Base-by-base conservation (phyloP, 371 early-diverging fungal genomes). In the Rhizopus sp. region DNA sequence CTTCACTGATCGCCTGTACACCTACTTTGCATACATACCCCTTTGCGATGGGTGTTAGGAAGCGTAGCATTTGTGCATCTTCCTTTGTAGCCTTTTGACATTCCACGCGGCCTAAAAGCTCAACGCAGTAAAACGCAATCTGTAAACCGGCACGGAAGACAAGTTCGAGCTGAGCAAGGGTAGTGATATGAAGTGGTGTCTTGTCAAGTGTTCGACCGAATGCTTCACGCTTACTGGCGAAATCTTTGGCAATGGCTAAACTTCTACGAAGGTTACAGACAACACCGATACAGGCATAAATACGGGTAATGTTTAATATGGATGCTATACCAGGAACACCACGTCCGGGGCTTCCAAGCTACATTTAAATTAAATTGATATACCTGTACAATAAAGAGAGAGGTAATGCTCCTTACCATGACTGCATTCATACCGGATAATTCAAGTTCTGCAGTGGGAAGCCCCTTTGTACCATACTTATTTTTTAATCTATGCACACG, bases 401-500 rank as follows among this genome's bases (percentile, higher is more conserved):
- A 2, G 9, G 8, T 29, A 7, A 39, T 7, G 34, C 30, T 30
- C 23, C 17, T 49, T 63, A 87, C 77, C 60, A 83, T 57, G 32
- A 69, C 60, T n/a, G 79, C 90, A 31, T 80, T 55, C 79, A 86
- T 81, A 10, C 77, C 78, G 29, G 59, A 59, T 33, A 88, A 56
- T 57, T 84, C 77, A 35, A 88, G 70, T 53, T 90, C 90, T 7
- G 90, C 90, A n/a, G 90, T 90, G 9, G 88, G 88, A 31, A 90
- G 64, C 15, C 82, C 80, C 41, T 82, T 84, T 29, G 88, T 88
- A 4, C 88, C 88, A 41, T 78, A 78, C 64, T 88, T 88, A 56
- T 88, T 76, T 63, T 88, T 88, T 38, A 88, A 57, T 1, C 87
- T 78, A 37, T 83, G 83, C 17, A 87, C 80, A 23, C 79, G 68